Base-by-base conservation (phyloP, 2,329 filamentous ascomycete genomes). In the Neurospora crassa region DNA sequence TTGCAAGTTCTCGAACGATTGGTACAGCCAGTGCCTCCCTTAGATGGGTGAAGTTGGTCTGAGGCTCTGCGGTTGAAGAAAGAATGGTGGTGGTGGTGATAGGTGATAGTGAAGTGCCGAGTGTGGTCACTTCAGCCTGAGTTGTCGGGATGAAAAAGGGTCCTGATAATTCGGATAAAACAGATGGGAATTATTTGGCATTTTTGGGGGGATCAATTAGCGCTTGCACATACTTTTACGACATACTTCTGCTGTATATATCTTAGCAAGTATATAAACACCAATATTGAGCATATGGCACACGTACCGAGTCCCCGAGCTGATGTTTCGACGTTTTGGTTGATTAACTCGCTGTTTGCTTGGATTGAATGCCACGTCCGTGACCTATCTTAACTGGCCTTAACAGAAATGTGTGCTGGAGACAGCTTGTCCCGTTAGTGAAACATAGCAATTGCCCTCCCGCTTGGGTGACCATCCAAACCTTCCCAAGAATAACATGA, bases 1-100 rank as follows among this genome's bases (percentile, higher is more conserved):
- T 0, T 76, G 75, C 75, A 75, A 70, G 71, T 71, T 18, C 16
- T 68, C 68, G 7, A 76, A 76, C 67, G 42, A 76, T 41, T 76
- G 70, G 68, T 76, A 76, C 18, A 75, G 74, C 71, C 68, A 75
- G 71, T 70, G 69, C 40, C 69, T 70, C 53, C 53, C 53, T 14
- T 70, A 70, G 67, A 67, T 67, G 47, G 18, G 16, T 16, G 2
- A n/a, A 18, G 8, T 24, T 53, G 45, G 45, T 53, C 47, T 18
- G 53, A 37, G 29, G 8, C 40, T 70, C 40, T 40, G 20, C n/a
- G 20, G 43, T 34, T 70, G 69, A 67, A 29, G 24, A 41, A 7
- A 2, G 69, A 16, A 20, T 47, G 45, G 5, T 53, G 20, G 20
- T 24, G 24, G 45, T 47, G 45, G 12, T 53, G 20, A n/a, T n/a